Evolutionary conservation across 306 rosid species (phyloP).

Genomic region (Inga oerstediana): DNA sequence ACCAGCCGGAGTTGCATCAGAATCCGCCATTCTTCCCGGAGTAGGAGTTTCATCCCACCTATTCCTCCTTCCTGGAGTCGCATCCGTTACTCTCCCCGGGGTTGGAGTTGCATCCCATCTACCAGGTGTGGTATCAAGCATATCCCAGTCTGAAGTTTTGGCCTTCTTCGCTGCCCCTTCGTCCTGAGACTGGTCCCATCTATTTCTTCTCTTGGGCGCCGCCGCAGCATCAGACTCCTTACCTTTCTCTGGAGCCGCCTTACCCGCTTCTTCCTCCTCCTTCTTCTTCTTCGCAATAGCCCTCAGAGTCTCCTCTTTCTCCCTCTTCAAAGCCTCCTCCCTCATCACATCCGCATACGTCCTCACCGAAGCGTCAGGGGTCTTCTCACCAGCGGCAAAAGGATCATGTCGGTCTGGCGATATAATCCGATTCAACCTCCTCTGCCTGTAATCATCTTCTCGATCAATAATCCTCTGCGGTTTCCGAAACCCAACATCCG

Average conservation of each 20-base stretch:
- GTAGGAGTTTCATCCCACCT: constrained; percentile 85
- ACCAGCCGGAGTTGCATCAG: constrained; percentile 73
- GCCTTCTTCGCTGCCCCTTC: constrained; percentile 50
- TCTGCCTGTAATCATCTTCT: constrained; percentile 61
- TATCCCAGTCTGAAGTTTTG: constrained; percentile 71
- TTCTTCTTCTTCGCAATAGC: constrained; percentile 62
- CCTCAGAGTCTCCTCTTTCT: constrained; percentile 63
- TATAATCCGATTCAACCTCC: constrained; percentile 59
- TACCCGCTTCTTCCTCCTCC: constrained; percentile 64
- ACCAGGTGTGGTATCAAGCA: constrained; percentile 62
- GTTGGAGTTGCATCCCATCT: constrained; percentile 75
- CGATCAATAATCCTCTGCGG: constrained; percentile 65
- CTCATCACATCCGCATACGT: constrained; percentile 71
- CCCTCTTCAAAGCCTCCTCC: constrained; percentile 70
- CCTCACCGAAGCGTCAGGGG: constrained; percentile 65
- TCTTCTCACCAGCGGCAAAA: constrained; percentile 72
- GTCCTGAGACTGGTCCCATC: constrained; percentile 80
- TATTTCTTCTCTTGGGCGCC: constrained; percentile 57
- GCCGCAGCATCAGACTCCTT: constrained; percentile 30
- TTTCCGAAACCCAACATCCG: constrained; percentile 51
- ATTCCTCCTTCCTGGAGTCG: constrained; percentile 70
- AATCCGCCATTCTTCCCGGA: constrained; percentile 63
- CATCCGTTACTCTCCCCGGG: constrained; percentile 65
- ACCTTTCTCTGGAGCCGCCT: constrained; percentile 33
- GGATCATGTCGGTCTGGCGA: constrained; percentile 75